A percentile compares a stretch with the other conserved stretches of the same genome.
These are phyloP conservation scores for Tulasnella sp. DNA, from an alignment of 768 basidiomycete genomes.

Conservation along the genomic window DNA sequence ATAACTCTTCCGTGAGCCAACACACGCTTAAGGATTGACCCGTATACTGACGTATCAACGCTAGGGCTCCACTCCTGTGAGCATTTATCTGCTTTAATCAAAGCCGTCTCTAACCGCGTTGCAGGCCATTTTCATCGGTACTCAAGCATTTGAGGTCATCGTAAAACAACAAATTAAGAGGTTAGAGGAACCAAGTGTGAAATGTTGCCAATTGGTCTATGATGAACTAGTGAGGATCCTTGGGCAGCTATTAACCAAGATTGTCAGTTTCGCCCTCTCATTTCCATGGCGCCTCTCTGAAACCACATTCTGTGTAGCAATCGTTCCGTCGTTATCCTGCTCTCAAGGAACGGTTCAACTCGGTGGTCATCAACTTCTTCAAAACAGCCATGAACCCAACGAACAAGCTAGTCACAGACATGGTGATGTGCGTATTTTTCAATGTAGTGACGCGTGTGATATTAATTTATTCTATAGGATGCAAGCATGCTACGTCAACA, in stretches of 20 bases:
- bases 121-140: conserved; percentile 79
- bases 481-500: conserved; percentile 99
- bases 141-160: conserved; percentile 94
- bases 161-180: conserved; percentile 98
- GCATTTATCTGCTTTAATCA: neutral
- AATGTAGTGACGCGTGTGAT: neutral
- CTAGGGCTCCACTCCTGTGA: conserved; percentile 13
- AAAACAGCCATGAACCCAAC: conserved; percentile 89
- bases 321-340: conserved; percentile 93
- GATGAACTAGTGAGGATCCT: conserved; percentile 96
- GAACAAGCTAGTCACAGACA: conserved; percentile 82
- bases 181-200: conserved; percentile 83
- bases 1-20: conserved; percentile 90
- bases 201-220: conserved; percentile 91
- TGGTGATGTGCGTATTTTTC: conserved; percentile 59
- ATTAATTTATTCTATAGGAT: conserved; percentile 40
- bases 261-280: conserved; percentile 38
- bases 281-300: conserved; percentile 8
- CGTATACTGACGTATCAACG: too few relatives aligned
- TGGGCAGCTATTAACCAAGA: conserved; percentile 76
- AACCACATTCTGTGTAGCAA: conserved; percentile 41
- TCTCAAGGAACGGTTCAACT: conserved; percentile 91
- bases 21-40: too few relatives aligned
- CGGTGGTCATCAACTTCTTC: conserved; percentile 94
- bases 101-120: neutral